A percentile compares a stretch with the other conserved stretches of the same genome.
These are phyloP conservation scores for Tulasnella sp. DNA, from an alignment of 768 basidiomycete genomes.

Conservation along the genomic window DNA sequence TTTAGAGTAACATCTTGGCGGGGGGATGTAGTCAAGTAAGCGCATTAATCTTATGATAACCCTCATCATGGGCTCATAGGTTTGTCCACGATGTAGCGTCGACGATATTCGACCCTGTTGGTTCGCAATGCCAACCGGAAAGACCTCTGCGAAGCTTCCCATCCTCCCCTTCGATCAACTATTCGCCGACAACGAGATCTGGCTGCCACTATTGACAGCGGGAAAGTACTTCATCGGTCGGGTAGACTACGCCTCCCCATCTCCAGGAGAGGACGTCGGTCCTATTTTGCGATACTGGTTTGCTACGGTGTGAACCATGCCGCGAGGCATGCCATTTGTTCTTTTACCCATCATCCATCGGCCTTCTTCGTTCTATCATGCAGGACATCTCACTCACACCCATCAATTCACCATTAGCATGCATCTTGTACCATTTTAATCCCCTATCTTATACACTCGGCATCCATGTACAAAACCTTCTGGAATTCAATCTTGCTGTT, in stretches of 20 bases:
- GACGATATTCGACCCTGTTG: conserved; percentile 8
- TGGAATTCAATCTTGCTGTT: too few species aligned
- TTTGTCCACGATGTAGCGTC: not conserved
- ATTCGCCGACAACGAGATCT: conserved; percentile 25
- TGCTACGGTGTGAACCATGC: conserved; percentile 4
- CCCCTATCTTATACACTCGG: too few species aligned
- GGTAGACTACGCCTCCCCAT: conserved; percentile 31
- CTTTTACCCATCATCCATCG: too few species aligned
- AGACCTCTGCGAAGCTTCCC: not conserved
- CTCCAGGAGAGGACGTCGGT: conserved; percentile 14
- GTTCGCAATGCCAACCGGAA: conserved; percentile 4
- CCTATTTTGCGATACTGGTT: conserved; percentile 13
- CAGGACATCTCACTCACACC: too few species aligned
- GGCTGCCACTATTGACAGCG: conserved; percentile 53
- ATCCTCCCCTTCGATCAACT: conserved; percentile 11
- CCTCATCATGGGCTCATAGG: not conserved
- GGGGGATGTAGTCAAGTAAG: conserved; percentile 10
- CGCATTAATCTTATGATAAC: not conserved
- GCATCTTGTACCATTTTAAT: too few species aligned
- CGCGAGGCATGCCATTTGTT: too few species aligned
- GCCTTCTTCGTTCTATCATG: too few species aligned
- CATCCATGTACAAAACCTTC: too few species aligned
- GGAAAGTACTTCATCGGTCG: conserved; percentile 39
- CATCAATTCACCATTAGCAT: too few species aligned
- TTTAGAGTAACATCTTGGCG: conserved; percentile 11